A percentile compares a stretch with the other conserved stretches of the same genome.
Conservation (phyloP, 495 filamentous ascomycete species). For the Neurospora sublineolata region DNA sequence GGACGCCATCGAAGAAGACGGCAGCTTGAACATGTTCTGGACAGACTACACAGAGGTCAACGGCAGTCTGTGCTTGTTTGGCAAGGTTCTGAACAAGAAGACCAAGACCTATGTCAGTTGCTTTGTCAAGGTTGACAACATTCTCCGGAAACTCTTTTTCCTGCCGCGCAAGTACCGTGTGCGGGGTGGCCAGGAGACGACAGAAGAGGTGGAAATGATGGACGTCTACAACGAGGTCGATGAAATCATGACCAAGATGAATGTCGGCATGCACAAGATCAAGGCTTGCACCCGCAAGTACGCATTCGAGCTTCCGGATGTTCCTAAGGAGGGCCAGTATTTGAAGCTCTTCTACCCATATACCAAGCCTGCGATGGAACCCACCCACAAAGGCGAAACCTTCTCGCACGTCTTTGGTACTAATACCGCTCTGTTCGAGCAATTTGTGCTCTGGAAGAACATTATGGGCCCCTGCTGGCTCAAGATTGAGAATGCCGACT, state of each 20-base stretch:
- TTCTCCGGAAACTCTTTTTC: constrained; percentile 86
- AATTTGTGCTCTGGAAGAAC: constrained; percentile 96
- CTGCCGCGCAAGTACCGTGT: constrained; percentile 61
- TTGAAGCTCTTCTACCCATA: constrained; percentile 92
- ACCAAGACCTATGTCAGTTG: constrained; percentile 71
- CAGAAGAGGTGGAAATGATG: constrained; percentile 75
- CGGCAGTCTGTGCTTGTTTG: constrained; percentile 85
- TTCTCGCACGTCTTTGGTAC: constrained; percentile 92
- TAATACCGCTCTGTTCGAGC: constrained; percentile 89
- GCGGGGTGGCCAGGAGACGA: constrained; percentile 51
- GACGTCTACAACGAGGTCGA: constrained; percentile 87
- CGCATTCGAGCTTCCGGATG: constrained; percentile 80
- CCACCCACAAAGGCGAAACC: constrained; percentile 63
- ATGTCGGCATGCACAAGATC: constrained; percentile 82
- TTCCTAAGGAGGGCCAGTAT: constrained; percentile 84
- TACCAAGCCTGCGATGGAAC: constrained; percentile 51
- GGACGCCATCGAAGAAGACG: constrained; percentile 80
- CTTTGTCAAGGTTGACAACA: constrained; percentile 93
- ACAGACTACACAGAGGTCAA: constrained; percentile 90
- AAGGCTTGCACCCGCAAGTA: constrained; percentile 85
- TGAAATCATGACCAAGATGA: constrained; percentile 68
- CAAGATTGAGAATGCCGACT: constrained; percentile 72
- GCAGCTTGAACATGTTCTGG: constrained; percentile 91
- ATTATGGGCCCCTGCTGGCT: constrained; percentile 99
- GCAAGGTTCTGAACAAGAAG: constrained; percentile 88